A percentile compares a stretch with the other conserved stretches of the same genome.
Evolutionary conservation across 202 grass and related monocot species (phyloP).

Genomic region (Miscanthus sacchariflorus): DNA sequence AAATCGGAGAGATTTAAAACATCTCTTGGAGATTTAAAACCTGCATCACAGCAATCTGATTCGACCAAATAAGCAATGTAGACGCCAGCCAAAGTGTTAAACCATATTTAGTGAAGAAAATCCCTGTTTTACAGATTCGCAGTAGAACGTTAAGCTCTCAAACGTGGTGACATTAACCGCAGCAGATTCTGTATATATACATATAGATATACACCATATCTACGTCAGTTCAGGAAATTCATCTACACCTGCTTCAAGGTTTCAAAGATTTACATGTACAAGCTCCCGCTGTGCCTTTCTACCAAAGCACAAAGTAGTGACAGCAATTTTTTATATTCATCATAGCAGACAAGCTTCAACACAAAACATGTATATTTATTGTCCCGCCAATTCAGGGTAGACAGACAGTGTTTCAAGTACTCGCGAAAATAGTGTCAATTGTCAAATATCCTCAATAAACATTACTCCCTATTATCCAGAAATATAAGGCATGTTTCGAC

Average conservation of each 20-base stretch:
- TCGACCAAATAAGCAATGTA: not conserved
- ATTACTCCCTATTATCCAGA: not conserved
- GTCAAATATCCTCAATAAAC: not conserved
- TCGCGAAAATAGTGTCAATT: not conserved
- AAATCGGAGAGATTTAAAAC: too few relatives aligned
- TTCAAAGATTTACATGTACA: conserved; percentile 1
- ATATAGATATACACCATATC: not conserved
- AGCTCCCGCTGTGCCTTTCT: not conserved
- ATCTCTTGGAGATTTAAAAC: not conserved
- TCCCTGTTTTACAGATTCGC: not conserved
- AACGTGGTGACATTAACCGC: not conserved
- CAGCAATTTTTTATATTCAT: not conserved
- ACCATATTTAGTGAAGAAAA: not conserved
- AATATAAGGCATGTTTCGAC: not conserved
- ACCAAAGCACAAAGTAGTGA: not conserved
- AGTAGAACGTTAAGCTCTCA: not conserved
- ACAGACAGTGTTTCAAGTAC: not conserved
- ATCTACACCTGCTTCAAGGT: conserved; percentile 1
- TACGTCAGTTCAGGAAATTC: not conserved
- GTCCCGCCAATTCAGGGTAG: not conserved
- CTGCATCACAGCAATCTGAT: not conserved
- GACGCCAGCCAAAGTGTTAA: not conserved
- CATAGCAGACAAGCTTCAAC: not conserved
- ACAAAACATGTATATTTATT: conserved; percentile 21
- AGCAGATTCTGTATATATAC: not conserved